phyloP scores from a whole-genome alignment of 768 basidiomycete species.

The Boletellus ananiceps region DNA sequence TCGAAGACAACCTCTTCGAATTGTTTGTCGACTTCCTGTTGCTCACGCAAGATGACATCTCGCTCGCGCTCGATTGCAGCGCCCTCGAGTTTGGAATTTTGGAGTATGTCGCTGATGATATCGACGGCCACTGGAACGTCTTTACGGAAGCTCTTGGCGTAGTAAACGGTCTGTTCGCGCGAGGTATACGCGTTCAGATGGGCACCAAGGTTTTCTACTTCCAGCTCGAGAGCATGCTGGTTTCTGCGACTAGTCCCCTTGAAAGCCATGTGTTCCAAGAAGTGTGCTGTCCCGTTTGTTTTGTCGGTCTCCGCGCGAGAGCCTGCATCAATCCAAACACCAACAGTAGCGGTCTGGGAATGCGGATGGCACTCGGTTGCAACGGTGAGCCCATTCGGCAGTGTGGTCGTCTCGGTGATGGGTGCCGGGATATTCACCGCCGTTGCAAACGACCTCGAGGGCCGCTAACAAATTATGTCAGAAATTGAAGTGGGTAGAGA shows the following conservation, averaged over 20 bases:
- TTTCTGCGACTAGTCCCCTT: conserved; percentile 88
- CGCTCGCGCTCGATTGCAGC: conserved; percentile 90
- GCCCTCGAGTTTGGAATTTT: conserved; percentile 90
- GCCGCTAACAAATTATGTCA: conserved; percentile 33
- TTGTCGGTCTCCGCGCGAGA: conserved; percentile 93
- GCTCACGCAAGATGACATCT: conserved; percentile 93
- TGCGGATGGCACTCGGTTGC: conserved; percentile 88
- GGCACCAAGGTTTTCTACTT: conserved; percentile 96
- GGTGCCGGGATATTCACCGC: conserved; percentile 63
- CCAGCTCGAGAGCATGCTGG: conserved; percentile 89
- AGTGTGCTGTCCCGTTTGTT: conserved; percentile 96
- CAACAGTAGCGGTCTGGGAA: conserved; percentile 96
- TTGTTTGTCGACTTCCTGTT: conserved; percentile 99
- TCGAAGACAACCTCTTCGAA: conserved; percentile 98
- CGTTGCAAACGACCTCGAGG: conserved; percentile 71
- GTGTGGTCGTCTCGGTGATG: conserved; percentile 85
- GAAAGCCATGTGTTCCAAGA: conserved; percentile 98
- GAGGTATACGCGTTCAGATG: conserved; percentile 98
- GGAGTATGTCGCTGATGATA: conserved; percentile 97
- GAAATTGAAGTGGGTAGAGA: not conserved
- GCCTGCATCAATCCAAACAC: conserved; percentile 98
- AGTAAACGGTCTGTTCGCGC: conserved; percentile 98
- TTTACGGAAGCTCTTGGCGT: conserved; percentile 96
- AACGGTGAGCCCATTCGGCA: conserved; percentile 92
- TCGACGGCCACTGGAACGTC: conserved; percentile 89